phyloP scores from a whole-genome alignment of 176 grass and related monocot genomes.

The Miscanthus lutarioriparius region DNA sequence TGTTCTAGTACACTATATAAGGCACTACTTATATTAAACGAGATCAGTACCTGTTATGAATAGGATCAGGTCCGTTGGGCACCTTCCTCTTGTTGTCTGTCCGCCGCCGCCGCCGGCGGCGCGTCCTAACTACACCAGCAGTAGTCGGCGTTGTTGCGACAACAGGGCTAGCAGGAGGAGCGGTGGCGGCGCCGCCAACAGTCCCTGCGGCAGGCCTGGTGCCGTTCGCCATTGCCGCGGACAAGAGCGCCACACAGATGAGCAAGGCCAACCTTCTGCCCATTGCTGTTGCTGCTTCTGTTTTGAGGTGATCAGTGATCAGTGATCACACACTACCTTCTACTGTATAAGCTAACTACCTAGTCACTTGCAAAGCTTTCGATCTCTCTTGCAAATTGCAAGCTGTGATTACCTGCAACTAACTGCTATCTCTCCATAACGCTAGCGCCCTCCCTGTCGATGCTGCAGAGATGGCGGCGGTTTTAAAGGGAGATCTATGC shows the following conservation, averaged over 20 bases:
- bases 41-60: slow-evolving; percentile 73
- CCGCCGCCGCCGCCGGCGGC: background rate
- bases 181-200: background rate
- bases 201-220: slow-evolving; percentile 18
- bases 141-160: background rate
- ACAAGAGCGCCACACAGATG: slow-evolving; percentile 20
- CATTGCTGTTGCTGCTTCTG: background rate
- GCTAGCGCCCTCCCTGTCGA: background rate
- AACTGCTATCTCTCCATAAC: background rate
- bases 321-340: background rate
- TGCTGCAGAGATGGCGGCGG: background rate
- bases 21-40: background rate
- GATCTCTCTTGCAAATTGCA: background rate
- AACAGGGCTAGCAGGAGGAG: background rate
- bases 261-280: slow-evolving; percentile 16
- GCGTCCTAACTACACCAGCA: background rate
- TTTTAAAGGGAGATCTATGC: background rate
- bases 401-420: background rate
- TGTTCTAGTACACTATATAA: background rate
- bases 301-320: slow-evolving; percentile 1
- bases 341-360: background rate
- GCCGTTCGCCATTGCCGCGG: slow-evolving; percentile 22
- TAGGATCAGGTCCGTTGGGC: slow-evolving; percentile 85
- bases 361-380: background rate
- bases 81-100: slow-evolving; percentile 76